Base-by-base conservation (phyloP, 306 rosid species). In the Urtica urens region DNA sequence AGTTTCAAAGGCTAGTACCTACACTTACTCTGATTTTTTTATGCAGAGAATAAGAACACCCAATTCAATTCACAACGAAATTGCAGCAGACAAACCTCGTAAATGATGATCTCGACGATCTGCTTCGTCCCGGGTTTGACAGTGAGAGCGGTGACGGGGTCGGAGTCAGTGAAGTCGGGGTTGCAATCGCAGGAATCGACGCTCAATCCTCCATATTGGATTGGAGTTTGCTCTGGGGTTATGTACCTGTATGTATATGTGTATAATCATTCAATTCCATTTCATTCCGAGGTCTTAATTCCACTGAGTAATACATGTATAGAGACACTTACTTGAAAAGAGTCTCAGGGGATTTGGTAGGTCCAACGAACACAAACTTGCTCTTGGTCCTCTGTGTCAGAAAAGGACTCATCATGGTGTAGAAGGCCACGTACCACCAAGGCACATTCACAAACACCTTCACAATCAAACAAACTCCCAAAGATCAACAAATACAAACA, bases 131-230 rank as follows among this genome's bases (percentile, higher is more conserved):
- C 75, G 1, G 95, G 92, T 73, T 84, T 84, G 3, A 90, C 14
- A 11, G 71, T 71, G 53, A 84, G 57, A 34, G 77, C 92, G 0
- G 76, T 66, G 56, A 60, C 74, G 13, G 93, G 79, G 68, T 90
- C 95, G 50, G 72, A 66, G 51, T 58, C 22, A 39, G 76, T 71
- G 62, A 90, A 90, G 37, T 90, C 95, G 0, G 97, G 97, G 74
- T 81, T 75, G 80, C 95, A 85, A 62, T 84, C 95, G 53, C 97
- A 90, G 49, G 55, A 61, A 65, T 90, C 97, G 6, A 90, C 97
- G 65, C 94, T 75, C 47, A 90, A 66, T 25, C 97, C 97, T 49
- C 97, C 97, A 34, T 84, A 90, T 28, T 84, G 92, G 43, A 90
- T 65, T 0, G 97, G 97, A 52, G 85, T 87, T 48, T 77, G 84